Evolutionary conservation across 139 green algal genomes (phyloP), one percentile per base, ranked within the genome.

Genomic region (Tetraselmis striata): DNA sequence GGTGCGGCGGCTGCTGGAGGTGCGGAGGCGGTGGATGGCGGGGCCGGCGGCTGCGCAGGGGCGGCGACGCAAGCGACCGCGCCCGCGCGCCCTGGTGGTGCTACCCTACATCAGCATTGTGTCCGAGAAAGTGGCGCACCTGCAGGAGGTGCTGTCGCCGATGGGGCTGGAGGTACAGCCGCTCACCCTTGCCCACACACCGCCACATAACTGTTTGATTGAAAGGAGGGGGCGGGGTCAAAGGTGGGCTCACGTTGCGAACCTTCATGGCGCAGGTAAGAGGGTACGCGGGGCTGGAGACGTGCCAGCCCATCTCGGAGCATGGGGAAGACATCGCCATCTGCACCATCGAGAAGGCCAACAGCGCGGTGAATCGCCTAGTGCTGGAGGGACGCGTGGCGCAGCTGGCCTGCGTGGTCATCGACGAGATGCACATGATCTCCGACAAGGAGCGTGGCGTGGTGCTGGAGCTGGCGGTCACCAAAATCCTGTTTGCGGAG

Each of bases 311-410:
- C 2, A 87, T 84, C 81, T 84, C 89, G 5, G 80, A 82, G 11
- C 28, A 89, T 83, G 84, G 90, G 79, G 77, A 91, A 0, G 91
- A 94, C 78, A 87, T 96, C 30, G 89, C 86, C 45, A 91, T 98
- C 75, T 95, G 89, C 86, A 97, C 93, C 24, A 94, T 96, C 2
- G 93, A 97, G 87, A 97, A 96, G 86, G 93, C 93, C 31, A 97
- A 97, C 76, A 79, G 81, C 1, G 29, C 93, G 30, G 87, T 96
- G 59, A 92, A 87, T 45, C 67, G 79, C 59, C 83, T 93, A 74
- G 58, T 89, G 26, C 77, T 87, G 76, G 85, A 89, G 31, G 78
- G 84, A 11, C 58, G 76, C 5, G 31, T 91, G 58, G 74, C 76
- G 5, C 28, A 31, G 23, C 29, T 86, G 32, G 45, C 76, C 27